phyloP scores from a whole-genome alignment of 208 protist species.

The Trypanosoma caninum region DNA sequence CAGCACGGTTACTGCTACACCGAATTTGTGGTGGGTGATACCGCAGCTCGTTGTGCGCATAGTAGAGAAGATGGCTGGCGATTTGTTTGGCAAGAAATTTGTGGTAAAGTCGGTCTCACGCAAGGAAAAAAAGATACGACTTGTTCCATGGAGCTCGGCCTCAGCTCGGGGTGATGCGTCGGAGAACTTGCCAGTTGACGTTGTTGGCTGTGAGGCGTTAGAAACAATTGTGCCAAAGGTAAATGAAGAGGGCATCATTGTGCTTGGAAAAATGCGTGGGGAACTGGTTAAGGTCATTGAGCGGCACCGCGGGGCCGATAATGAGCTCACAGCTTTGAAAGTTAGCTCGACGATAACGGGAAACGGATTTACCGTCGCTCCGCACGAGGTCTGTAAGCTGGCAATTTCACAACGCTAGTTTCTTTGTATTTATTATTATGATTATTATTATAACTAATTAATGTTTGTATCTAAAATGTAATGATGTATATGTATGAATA shows the following conservation, averaged over 20 bases:
- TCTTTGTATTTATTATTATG: no score
- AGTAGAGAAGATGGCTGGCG: slow-evolving; percentile 41
- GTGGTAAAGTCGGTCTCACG: slow-evolving; percentile 48
- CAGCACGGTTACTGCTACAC: neutral
- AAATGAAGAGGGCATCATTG: slow-evolving; percentile 54
- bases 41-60: slow-evolving; percentile 72
- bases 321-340: slow-evolving; percentile 40
- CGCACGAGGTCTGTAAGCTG: slow-evolving; percentile 56
- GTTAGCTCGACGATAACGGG: slow-evolving; percentile 40
- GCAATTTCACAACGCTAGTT: neutral
- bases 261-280: slow-evolving; percentile 47
- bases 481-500: no score
- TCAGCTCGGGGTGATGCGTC: neutral
- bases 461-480: no score
- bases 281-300: slow-evolving; percentile 55
- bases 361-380: slow-evolving; percentile 33
- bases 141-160: slow-evolving; percentile 17
- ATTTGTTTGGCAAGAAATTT: slow-evolving; percentile 66
- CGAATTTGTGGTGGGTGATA: slow-evolving; percentile 65
- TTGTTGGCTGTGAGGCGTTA: slow-evolving; percentile 53
- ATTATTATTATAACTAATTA: no score
- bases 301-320: slow-evolving; percentile 32
- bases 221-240: slow-evolving; percentile 78
- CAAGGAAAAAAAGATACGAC: slow-evolving; percentile 49
- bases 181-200: slow-evolving; percentile 29